Conservation (phyloP, 495 filamentous ascomycete genomes). For the Penicillium salamii region DNA sequence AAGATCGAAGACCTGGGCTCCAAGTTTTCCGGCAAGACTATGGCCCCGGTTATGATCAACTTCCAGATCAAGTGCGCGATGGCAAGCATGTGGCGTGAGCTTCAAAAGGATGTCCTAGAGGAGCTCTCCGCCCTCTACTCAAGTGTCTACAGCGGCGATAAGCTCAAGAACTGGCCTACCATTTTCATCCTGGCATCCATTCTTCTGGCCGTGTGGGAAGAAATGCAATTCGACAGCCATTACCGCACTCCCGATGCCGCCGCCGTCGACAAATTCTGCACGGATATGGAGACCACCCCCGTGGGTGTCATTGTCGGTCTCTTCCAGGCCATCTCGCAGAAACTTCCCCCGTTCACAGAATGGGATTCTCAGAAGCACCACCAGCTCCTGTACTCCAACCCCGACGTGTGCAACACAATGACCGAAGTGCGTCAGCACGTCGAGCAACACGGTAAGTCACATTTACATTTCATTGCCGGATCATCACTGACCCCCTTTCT, state of each 20-base stretch:
- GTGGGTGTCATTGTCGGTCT: conserved; percentile 92
- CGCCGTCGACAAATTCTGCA: conserved; percentile 87
- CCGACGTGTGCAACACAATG: conserved; percentile 87
- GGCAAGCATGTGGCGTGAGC: conserved; percentile 92
- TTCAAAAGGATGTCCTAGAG: conserved; percentile 90
- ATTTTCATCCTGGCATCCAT: conserved; percentile 94
- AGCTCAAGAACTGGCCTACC: conserved; percentile 94
- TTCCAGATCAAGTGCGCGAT: conserved; percentile 96
- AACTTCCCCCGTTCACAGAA: conserved; percentile 82
- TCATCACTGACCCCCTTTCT: conserved; percentile 24
- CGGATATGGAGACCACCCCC: conserved; percentile 89
- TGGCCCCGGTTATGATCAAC: conserved; percentile 96
- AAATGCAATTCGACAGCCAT: conserved; percentile 96
- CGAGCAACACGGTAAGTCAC: conserved; percentile 74
- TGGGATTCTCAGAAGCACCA: conserved; percentile 90
- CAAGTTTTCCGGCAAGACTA: conserved; percentile 79
- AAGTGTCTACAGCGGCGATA: conserved; percentile 89
- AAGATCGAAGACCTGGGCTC: conserved; percentile 75
- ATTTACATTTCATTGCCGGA: neutral
- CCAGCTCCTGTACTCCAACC: conserved; percentile 80
- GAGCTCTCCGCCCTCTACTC: conserved; percentile 87
- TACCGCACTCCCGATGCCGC: conserved; percentile 81
- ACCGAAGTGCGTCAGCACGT: conserved; percentile 88
- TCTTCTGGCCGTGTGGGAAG: conserved; percentile 88
- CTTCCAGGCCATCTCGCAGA: conserved; percentile 94